Base-by-base conservation (phyloP, 208 protist species). In the Acanthamoeba sp. region DNA sequence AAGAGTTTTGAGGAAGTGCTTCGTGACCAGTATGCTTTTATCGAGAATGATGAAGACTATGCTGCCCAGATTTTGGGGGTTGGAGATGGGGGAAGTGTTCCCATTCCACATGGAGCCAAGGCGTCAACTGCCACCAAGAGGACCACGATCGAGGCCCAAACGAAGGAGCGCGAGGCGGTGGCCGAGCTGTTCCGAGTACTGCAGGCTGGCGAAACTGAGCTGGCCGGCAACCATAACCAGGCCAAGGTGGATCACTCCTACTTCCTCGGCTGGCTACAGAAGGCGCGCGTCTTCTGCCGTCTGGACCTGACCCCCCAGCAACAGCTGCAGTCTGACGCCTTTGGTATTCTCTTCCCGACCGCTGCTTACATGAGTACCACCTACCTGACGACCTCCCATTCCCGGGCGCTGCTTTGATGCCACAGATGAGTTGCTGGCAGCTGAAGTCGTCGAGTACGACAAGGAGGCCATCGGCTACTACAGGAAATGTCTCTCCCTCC, bases 1-100 rank as follows among this genome's bases (percentile, higher is more conserved):
- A 64, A 64, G 57, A 64, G 57, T 24, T 24, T 52, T 22, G 48
- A 22, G 20, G 48, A 52, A 18, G 48, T 52, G 48, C 48, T 52
- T 9, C 48, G 48, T 18, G 48, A 52, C 48, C 48, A 52, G 48
- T 52, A 52, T 18, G 20, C 16, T 18, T 52, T 52, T 18, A 52
- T 64, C 32, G 66, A 78, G 34, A 78, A 45, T 32, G 66, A 78
- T 20, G 66, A 78, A 38, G 66, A 78, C n/a, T 78, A 78, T 29
- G 66, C 66, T 10, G 66, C 66, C 0, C 66, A 78, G 66, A 34
- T 78, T 78, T 42, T 78, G 29, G 66, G 66, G 2, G 66, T 38
- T 38, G 66, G 29, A 32, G 66, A 78, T 40, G 36, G n/a, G 9
- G 66, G 48, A 52, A 18, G 20, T n/a, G n/a, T n/a, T n/a, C n/a